Evolutionary conservation across 2,329 filamentous ascomycete species (phyloP), one percentile per base, ranked within the genome.

Genomic region (Rhynchosporium agropyri): DNA sequence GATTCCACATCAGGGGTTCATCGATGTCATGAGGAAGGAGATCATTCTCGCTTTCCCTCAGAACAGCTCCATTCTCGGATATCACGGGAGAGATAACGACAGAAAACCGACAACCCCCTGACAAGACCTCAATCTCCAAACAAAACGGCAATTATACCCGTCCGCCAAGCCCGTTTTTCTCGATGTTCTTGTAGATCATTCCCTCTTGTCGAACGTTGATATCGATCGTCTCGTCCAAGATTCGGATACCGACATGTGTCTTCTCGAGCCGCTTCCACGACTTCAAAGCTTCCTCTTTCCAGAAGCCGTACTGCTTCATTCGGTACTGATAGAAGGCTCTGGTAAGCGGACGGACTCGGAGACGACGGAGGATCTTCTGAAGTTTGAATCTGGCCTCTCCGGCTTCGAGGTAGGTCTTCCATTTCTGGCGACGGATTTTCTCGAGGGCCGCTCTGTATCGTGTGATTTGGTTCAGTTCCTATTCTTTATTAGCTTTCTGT

Each of bases 391-490:
- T 48, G 15, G 57, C 51, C 15, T 65, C 15, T 26, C 62, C 64
- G 5, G 64, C 64, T 38, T 53, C 42, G 50, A 66, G 46, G 36
- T 68, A 68, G 5, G 36, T 49, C 15, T 48, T 61, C 62, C 62
- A 68, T 54, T 61, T 65, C 4, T 57, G 62, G 15, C 64, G 66
- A n/a, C 36, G 58, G 29, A 62, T 60, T n/a, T 40, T 49, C 29
- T 60, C 59, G 4, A 68, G 58, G 0, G 51, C 36, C 28, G 49
- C 48, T 31, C 64, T 64, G 36, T 64, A 68, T 38, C 58, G 31
- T 20, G 64, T 66, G 31, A 68, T 62, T 28, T 53, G 31, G 48
- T 68, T 56, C 38, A 68, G 56, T 48, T 65, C 64, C 66, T 68
- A 42, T 9, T 20, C 1, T 4, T 6, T 48, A 29, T 61, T 43